Evolutionary conservation across 2,329 filamentous ascomycete species (phyloP).

Genomic region (Trichoderma arundinaceum): DNA sequence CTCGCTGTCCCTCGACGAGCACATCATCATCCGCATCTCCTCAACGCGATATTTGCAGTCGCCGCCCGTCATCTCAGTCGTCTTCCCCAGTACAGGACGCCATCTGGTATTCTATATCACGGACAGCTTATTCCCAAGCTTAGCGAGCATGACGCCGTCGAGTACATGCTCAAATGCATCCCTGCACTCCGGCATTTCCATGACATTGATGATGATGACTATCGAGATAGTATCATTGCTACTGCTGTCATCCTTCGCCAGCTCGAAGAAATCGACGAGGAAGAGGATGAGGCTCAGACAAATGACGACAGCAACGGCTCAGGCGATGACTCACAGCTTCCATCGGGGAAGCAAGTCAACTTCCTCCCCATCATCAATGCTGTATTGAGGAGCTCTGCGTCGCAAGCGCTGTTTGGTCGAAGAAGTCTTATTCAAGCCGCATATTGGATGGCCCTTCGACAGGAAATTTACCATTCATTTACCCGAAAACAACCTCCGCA

Average conservation of each 20-base stretch:
- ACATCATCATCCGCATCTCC: constrained; percentile 45
- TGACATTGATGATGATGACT: constrained; percentile 46
- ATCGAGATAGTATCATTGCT: constrained; percentile 49
- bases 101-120: constrained; percentile 46
- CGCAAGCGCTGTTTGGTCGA: constrained; percentile 45
- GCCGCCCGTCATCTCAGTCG: constrained; percentile 49
- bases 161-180: constrained; percentile 50
- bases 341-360: constrained; percentile 40
- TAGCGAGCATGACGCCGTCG: constrained; percentile 47
- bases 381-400: constrained; percentile 47
- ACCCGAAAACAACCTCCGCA: constrained; percentile 48
- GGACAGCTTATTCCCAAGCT: constrained; percentile 46
- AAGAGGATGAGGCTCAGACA: constrained; percentile 39
- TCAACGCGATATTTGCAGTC: constrained; percentile 50
- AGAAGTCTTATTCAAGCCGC: constrained; percentile 48
- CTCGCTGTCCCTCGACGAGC: constrained; percentile 46
- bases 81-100: constrained; percentile 47
- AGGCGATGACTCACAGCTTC: background rate
- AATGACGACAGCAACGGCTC: constrained; percentile 13
- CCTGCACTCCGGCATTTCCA: constrained; percentile 48
- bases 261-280: constrained; percentile 50
- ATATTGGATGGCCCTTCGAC: constrained; percentile 51
- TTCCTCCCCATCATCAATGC: constrained; percentile 51
- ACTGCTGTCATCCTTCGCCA: constrained; percentile 50
- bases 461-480: constrained; percentile 51